Conservation (phyloP, 116 monocot species). For the Zostera marina region DNA sequence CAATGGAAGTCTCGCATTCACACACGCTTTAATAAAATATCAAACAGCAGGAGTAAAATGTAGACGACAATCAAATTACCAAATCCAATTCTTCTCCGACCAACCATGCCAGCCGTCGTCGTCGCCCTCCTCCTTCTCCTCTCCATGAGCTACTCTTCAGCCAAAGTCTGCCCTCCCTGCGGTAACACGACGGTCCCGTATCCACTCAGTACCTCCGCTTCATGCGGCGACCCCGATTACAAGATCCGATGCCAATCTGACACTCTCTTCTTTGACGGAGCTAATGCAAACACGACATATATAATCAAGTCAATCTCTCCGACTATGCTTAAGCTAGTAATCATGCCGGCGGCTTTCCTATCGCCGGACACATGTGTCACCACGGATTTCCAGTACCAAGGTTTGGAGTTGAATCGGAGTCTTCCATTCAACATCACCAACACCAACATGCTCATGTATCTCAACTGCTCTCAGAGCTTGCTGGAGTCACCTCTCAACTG, state of each 20-base stretch:
- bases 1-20: too few relatives aligned
- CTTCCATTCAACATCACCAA: constrained; percentile 78
- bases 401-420: constrained; percentile 39
- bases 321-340: constrained; percentile 27
- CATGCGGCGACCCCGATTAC: constrained; percentile 56
- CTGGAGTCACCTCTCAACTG: constrained; percentile 82
- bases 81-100: background rate
- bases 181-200: constrained; percentile 54
- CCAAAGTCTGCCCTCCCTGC: constrained; percentile 43
- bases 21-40: too few relatives aligned
- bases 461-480: constrained; percentile 50
- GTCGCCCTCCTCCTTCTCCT: background rate
- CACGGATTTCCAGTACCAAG: constrained; percentile 28
- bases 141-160: background rate
- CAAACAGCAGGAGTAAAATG: too few relatives aligned
- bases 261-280: constrained; percentile 43
- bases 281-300: constrained; percentile 37
- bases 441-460: constrained; percentile 67
- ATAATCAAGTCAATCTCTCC: constrained; percentile 47
- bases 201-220: constrained; percentile 48
- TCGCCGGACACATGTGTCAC: constrained; percentile 33
- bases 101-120: background rate
- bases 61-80: too few relatives aligned
- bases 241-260: constrained; percentile 31
- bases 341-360: constrained; percentile 37